phyloP scores from a whole-genome alignment of 768 basidiomycete species.

The Auricularia sp. region DNA sequence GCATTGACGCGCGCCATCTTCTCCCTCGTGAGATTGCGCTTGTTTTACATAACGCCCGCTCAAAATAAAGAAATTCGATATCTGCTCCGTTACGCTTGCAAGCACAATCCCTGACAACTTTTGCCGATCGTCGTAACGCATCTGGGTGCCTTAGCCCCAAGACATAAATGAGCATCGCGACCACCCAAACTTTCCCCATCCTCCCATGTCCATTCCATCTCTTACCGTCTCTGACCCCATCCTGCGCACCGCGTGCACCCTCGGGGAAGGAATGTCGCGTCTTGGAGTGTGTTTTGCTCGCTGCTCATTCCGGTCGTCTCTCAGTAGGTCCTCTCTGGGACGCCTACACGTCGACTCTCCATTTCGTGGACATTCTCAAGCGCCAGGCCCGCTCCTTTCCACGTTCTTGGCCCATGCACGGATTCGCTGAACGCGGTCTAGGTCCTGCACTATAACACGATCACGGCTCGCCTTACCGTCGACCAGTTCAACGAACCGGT shows the following conservation, averaged over 20 bases:
- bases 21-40: not conserved
- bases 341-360: constrained; percentile 37
- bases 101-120: not conserved
- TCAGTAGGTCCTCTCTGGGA: constrained; percentile 53
- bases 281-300: not conserved
- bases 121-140: not conserved
- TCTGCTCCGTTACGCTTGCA: not conserved
- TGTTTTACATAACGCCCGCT: not conserved
- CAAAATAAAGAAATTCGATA: not conserved
- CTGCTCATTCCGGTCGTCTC: not conserved
- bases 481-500: constrained; percentile 47
- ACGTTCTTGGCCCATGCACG: not conserved
- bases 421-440: constrained; percentile 13
- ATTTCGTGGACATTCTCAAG: constrained; percentile 59
- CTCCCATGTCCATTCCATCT: not conserved
- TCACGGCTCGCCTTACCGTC: constrained; percentile 27
- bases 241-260: constrained; percentile 40
- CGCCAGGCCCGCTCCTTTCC: constrained; percentile 31
- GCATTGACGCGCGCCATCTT: not conserved
- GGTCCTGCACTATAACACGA: constrained; percentile 44
- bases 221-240: constrained; percentile 27
- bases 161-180: not conserved
- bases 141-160: not conserved
- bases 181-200: not conserved
- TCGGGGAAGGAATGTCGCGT: constrained; percentile 47